Base-by-base conservation (phyloP, 2,329 filamentous ascomycete genomes). In the Sclerotinia borealis region DNA sequence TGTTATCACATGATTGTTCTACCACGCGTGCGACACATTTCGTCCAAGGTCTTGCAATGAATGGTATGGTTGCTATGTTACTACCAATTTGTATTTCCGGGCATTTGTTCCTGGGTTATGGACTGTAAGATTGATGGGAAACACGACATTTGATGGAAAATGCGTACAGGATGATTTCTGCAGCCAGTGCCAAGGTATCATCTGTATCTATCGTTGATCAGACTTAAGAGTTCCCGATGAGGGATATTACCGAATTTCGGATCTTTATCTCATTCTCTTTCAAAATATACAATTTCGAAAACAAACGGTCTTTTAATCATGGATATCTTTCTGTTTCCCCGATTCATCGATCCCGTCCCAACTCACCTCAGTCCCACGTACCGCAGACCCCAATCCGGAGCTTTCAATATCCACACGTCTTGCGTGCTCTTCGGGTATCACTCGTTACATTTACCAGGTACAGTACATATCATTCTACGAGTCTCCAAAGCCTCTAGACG, bases 21-120 rank as follows among this genome's bases (percentile, higher is more conserved):
- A 34, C 54, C 54, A 56, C 54, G 54, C 54, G 54, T 56, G 39
- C 54, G n/a, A 45, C 27, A 25, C 17, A 31, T 56, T 34, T 43
- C 52, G 25, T 55, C 37, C 52, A 19, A 43, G 52, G 52, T 11
- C 29, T 56, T 22, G 37, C 52, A 56, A 34, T 34, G 37, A 56
- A 34, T 34, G 37, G n/a, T 11, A 56, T 56, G 52, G 37, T 43
- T 56, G 52, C 37, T 31, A 43, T 56, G 52, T 56, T 43, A 43
- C 37, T 22, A 31, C 37, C 27, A 31, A 19, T 43, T 34, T 56
- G 54, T 56, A 22, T 56, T 45, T 34, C 29, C 54, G 54, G 39
- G n/a, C 19, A 22, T 56, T 45, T 34, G 27, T 34, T 56, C 13
- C n/a, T 56, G 54, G 54, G n/a, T 45, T n/a, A 45, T 22, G 10